These are phyloP conservation scores for Cinnamomum chago DNA, from an alignment of 164 flowering plant genomes.

Conservation along the genomic window DNA sequence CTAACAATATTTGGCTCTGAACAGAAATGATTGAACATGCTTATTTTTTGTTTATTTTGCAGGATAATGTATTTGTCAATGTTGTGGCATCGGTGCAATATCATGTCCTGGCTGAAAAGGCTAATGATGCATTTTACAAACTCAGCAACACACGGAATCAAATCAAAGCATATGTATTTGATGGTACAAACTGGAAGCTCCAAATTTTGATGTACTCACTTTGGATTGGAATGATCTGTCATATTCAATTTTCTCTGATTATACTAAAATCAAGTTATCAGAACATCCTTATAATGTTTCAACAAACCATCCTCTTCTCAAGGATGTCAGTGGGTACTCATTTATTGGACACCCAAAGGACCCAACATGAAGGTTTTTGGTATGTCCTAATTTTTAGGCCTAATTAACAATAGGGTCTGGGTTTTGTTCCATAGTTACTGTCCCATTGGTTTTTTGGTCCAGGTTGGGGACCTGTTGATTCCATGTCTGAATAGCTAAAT, in stretches of 20 bases:
- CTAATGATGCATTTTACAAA: slow-evolving; percentile 69
- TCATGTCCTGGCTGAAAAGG: slow-evolving; percentile 60
- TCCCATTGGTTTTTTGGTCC: no score
- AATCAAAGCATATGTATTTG: slow-evolving; percentile 80
- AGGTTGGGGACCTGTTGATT: no score
- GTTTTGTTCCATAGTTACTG: no score
- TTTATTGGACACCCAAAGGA: no score
- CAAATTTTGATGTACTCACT: background rate
- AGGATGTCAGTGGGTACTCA: no score
- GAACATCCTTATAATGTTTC: background rate
- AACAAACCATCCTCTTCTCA: background rate
- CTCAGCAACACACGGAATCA: slow-evolving; percentile 62
- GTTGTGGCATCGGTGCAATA: slow-evolving; percentile 76
- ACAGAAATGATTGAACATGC: background rate
- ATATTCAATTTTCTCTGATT: no score
- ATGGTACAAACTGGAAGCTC: slow-evolving; percentile 38
- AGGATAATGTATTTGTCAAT: slow-evolving; percentile 85
- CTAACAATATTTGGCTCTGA: background rate
- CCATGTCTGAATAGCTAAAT: no score
- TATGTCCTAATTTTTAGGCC: no score
- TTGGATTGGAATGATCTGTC: background rate
- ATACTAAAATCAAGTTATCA: background rate
- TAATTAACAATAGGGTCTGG: no score
- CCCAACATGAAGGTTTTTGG: no score
- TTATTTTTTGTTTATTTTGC: slow-evolving; percentile 13